phyloP scores from a whole-genome alignment of 495 filamentous ascomycete species.

The Baudoinia panamericana region DNA sequence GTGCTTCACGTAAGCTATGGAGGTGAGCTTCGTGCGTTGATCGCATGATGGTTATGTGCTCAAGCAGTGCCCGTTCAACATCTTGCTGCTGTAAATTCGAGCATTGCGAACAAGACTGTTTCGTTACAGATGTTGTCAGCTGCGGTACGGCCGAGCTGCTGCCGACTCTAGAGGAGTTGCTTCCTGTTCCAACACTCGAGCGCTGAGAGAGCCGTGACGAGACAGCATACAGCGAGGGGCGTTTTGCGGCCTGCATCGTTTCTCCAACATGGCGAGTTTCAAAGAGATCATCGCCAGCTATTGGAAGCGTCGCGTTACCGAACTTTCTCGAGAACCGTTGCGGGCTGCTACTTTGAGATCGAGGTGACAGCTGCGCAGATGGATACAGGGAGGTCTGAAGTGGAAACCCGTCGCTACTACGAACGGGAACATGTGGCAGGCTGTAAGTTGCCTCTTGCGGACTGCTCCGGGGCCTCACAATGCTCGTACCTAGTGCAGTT shows the following conservation, averaged over 20 bases:
- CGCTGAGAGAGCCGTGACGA: too few species aligned
- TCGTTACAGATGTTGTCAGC: too few species aligned
- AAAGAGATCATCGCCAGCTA: too few species aligned
- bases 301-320: too few species aligned
- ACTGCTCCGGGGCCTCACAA: conserved; percentile 8
- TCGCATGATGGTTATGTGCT: conserved; percentile 22
- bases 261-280: too few species aligned
- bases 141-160: too few species aligned
- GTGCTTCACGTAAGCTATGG: conserved; percentile 21
- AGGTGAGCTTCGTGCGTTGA: conserved; percentile 27
- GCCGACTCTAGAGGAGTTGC: too few species aligned
- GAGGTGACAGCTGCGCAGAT: not conserved
- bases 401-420: not conserved
- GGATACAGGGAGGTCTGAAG: not conserved
- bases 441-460: conserved; percentile 4
- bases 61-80: conserved; percentile 9
- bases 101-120: too few species aligned
- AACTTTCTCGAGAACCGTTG: not conserved
- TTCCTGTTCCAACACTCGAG: too few species aligned
- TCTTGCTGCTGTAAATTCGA: too few species aligned
- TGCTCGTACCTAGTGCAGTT: not conserved
- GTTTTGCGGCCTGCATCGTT: too few species aligned
- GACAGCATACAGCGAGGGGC: too few species aligned
- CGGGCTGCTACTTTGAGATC: not conserved
- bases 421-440: not conserved